Evolutionary conservation across 345 rosid genomes (phyloP).

Genomic region (Citrus medica): DNA sequence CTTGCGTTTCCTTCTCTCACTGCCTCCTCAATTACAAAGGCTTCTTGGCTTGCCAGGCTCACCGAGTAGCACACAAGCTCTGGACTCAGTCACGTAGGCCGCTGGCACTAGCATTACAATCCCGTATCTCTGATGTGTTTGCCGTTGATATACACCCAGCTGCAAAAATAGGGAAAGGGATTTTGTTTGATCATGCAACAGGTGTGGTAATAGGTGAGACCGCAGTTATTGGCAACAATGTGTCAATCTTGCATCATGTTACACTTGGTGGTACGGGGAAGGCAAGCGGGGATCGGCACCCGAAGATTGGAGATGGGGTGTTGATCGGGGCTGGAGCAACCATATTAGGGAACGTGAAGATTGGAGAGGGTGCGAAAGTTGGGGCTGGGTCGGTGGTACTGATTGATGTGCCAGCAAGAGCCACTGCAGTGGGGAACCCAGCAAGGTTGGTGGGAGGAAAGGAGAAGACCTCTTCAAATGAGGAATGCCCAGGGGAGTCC

Average conservation of each 20-base stretch:
- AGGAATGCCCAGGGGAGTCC: slow-evolving; percentile 86
- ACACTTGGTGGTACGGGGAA: slow-evolving; percentile 95
- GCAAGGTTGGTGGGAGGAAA: slow-evolving; percentile 94
- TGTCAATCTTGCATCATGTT: slow-evolving; percentile 86
- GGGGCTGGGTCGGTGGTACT: slow-evolving; percentile 93
- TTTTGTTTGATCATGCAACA: slow-evolving; percentile 88
- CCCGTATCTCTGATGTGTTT: slow-evolving; percentile 89
- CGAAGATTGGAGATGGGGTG: slow-evolving; percentile 92
- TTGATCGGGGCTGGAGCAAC: slow-evolving; percentile 95
- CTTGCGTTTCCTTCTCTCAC: slow-evolving; percentile 94
- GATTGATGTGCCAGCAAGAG: slow-evolving; percentile 69
- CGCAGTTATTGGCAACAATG: slow-evolving; percentile 87
- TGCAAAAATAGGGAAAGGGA: slow-evolving; percentile 83
- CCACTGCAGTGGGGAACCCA: slow-evolving; percentile 92
- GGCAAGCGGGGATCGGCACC: slow-evolving; percentile 77
- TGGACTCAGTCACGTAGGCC: slow-evolving; percentile 79
- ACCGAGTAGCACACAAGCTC: slow-evolving; percentile 81
- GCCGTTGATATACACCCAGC: slow-evolving; percentile 97
- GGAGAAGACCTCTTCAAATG: slow-evolving; percentile 55
- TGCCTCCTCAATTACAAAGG: slow-evolving; percentile 98
- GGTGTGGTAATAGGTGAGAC: slow-evolving; percentile 94
- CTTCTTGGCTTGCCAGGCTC: slow-evolving; percentile 96
- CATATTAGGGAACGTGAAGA: slow-evolving; percentile 76
- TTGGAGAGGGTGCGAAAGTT: slow-evolving; percentile 87
- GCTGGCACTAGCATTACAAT: slow-evolving; percentile 84